Conservation (phyloP, 192 early-diverging fungal genomes). For the Coemansia sp. region DNA sequence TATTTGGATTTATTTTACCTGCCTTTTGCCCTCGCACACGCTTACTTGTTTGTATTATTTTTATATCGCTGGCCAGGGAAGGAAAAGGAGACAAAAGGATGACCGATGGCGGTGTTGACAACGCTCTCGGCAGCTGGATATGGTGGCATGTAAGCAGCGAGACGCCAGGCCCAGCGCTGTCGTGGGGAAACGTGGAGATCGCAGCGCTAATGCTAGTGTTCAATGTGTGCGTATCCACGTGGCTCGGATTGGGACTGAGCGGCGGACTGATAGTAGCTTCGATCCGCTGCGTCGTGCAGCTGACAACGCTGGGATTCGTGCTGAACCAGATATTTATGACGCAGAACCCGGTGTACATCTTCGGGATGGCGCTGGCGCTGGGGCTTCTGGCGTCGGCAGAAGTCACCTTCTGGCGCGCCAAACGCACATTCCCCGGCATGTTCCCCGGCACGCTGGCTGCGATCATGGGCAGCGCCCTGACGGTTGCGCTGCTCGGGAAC, state of each 20-base stretch:
- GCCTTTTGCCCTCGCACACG: no score
- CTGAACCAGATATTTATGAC: constrained; percentile 68
- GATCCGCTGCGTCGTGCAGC: constrained; percentile 72
- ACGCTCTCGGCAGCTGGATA: constrained; percentile 11
- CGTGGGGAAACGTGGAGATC: constrained; percentile 61
- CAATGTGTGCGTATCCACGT: constrained; percentile 62
- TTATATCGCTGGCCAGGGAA: neutral
- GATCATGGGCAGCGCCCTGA: constrained; percentile 35
- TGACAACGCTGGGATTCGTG: constrained; percentile 70
- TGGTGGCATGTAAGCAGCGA: neutral
- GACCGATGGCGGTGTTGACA: neutral
- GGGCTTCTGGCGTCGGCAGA: constrained; percentile 67
- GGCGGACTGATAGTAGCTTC: constrained; percentile 67
- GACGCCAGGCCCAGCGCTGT: constrained; percentile 5
- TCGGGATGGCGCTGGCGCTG: constrained; percentile 61
- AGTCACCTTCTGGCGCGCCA: constrained; percentile 68
- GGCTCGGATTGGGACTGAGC: constrained; percentile 68
- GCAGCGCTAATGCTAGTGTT: constrained; percentile 63
- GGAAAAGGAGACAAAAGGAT: neutral
- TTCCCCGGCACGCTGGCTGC: constrained; percentile 56
- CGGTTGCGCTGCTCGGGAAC: constrained; percentile 29
- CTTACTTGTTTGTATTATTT: neutral
- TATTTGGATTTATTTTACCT: no score
- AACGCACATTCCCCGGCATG: constrained; percentile 73
- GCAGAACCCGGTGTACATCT: constrained; percentile 60